Percentiles rank a stretch among this genome's conserved stretches.
These are phyloP conservation scores for Pseudogymnoascus sp. DNA, from an alignment of 2,329 filamentous ascomycete species.

Conservation along the genomic window DNA sequence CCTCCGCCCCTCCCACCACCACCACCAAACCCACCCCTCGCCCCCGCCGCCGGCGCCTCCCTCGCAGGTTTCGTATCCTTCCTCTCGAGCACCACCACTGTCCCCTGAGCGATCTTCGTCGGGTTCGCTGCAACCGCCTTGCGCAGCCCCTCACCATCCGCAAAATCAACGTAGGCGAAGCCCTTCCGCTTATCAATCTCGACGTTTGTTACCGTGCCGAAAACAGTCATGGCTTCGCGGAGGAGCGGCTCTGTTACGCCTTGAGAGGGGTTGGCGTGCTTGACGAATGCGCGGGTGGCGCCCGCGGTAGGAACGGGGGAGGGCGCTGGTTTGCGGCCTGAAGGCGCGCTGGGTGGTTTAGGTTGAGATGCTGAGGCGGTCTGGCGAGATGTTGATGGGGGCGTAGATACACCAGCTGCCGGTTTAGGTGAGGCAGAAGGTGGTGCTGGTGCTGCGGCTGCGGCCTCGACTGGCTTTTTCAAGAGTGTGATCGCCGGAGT, in stretches of 20 bases:
- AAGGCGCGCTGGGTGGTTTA: conserved; percentile 18
- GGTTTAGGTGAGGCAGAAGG: conserved; percentile 22
- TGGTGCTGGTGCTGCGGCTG: conserved; percentile 23
- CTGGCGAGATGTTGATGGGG: conserved; percentile 21
- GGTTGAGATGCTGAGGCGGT: conserved; percentile 17
- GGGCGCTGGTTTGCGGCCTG: conserved; percentile 23
- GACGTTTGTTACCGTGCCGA: conserved; percentile 67
- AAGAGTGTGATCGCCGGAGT: conserved; percentile 30
- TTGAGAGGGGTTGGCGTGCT: conserved; percentile 80
- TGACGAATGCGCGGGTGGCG: conserved; percentile 63
- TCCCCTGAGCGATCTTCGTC: conserved; percentile 72
- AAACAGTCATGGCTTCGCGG: conserved; percentile 62
- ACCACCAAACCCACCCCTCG: conserved; percentile 11
- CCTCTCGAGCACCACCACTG: conserved; percentile 78
- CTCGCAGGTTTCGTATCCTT: conserved; percentile 43
- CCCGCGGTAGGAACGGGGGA: conserved; percentile 32
- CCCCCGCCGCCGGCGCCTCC: conserved; percentile 13
- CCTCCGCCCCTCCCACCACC: conserved; percentile 11
- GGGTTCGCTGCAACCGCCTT: conserved; percentile 78
- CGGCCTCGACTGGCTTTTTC: conserved; percentile 29
- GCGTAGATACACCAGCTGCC: conserved; percentile 22
- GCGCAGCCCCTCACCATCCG: conserved; percentile 59
- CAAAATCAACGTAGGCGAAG: conserved; percentile 88
- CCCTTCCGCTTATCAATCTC: conserved; percentile 94
- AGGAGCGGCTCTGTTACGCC: conserved; percentile 80